Evolutionary conservation across 257 asterid species (phyloP).

Genomic region (Petrea volubilis): DNA sequence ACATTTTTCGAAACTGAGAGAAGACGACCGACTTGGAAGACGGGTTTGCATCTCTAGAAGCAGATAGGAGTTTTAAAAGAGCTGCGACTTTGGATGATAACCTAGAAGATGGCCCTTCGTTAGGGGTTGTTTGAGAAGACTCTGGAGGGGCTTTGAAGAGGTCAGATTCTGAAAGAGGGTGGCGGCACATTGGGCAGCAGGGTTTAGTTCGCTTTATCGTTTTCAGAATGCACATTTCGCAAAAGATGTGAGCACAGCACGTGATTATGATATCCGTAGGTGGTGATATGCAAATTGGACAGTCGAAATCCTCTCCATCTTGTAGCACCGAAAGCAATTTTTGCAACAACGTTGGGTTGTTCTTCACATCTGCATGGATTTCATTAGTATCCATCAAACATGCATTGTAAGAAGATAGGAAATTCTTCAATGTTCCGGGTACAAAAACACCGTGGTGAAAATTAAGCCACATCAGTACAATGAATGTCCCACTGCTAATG

Average conservation of each 20-base stretch:
- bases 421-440: too few species aligned
- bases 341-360: slow-evolving; percentile 58
- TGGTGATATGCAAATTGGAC: slow-evolving; percentile 73
- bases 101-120: slow-evolving; percentile 26
- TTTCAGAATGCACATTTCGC: slow-evolving; percentile 68
- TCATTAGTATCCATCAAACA: too few species aligned
- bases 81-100: slow-evolving; percentile 71
- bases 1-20: slow-evolving; percentile 79
- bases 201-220: slow-evolving; percentile 61
- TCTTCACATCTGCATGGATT: slow-evolving; percentile 56
- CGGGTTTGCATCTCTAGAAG: slow-evolving; percentile 46
- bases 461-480: too few species aligned
- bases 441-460: too few species aligned
- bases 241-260: slow-evolving; percentile 70
- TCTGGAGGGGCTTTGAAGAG: slow-evolving; percentile 64
- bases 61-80: slow-evolving; percentile 59
- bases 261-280: slow-evolving; percentile 63
- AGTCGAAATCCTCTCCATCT: slow-evolving; percentile 74
- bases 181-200: slow-evolving; percentile 84
- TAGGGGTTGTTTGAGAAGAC: neutral
- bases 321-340: slow-evolving; percentile 60
- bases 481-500: too few species aligned
- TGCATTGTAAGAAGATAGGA: too few species aligned
- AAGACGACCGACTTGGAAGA: slow-evolving; percentile 69
- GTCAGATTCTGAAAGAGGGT: slow-evolving; percentile 62